Conservation (phyloP, 768 basidiomycete species). For the Kwoniella newhampshirensis region DNA sequence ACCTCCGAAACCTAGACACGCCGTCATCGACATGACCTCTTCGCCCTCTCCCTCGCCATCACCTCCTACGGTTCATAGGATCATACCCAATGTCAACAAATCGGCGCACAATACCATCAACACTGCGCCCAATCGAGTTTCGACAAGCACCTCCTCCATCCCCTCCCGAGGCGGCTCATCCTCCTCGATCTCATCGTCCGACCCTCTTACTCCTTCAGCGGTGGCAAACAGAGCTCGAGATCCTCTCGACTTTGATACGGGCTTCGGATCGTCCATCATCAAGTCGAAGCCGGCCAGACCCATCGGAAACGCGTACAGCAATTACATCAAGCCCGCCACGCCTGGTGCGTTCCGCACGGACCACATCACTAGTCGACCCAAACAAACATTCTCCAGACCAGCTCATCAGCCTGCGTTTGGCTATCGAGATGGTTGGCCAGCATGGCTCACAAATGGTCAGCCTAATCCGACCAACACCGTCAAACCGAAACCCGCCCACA, state of each 20-base stretch:
- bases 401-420: constrained; percentile 7
- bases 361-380: neutral
- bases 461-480: constrained; percentile 14
- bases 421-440: constrained; percentile 21
- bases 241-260: constrained; percentile 11
- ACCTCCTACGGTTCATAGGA: neutral
- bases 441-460: constrained; percentile 23
- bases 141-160: neutral
- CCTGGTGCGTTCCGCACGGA: constrained; percentile 24
- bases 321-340: constrained; percentile 46
- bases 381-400: constrained; percentile 17
- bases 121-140: neutral
- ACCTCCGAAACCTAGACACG: constrained; percentile 1
- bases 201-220: constrained; percentile 2
- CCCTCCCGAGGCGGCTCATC: neutral
- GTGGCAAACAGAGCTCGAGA: constrained; percentile 1
- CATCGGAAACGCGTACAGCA: neutral
- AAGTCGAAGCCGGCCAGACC: neutral
- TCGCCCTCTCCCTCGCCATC: constrained; percentile 17
- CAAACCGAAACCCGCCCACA: neutral
- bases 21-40: constrained; percentile 15
- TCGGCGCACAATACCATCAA: neutral
- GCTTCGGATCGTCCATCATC: constrained; percentile 9
- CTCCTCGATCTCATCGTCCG: neutral
- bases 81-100: neutral